phyloP scores from a whole-genome alignment of 2,329 filamentous ascomycete genomes.

The Aureobasidium sp. region DNA sequence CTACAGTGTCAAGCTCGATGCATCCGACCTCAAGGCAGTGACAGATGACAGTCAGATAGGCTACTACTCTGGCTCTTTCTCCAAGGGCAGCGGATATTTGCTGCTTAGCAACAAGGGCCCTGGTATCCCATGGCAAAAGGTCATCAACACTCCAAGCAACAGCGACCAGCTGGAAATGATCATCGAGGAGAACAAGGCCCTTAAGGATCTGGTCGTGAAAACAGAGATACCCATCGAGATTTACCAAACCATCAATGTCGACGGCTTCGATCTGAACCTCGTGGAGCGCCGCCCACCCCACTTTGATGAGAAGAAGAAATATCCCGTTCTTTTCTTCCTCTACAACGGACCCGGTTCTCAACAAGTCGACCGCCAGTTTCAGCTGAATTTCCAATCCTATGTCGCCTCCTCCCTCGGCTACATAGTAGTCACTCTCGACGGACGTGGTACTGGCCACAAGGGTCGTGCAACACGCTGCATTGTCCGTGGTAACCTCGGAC shows the following conservation, averaged over 20 bases:
- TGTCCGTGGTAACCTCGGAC: constrained; percentile 75
- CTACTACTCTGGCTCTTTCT: constrained; percentile 81
- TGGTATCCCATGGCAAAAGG: constrained; percentile 80
- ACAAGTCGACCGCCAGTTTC: constrained; percentile 71
- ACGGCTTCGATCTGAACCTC: constrained; percentile 64
- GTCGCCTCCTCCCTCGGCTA: constrained; percentile 81
- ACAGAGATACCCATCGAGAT: constrained; percentile 77
- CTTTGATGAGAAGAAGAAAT: constrained; percentile 75
- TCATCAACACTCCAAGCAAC: constrained; percentile 74
- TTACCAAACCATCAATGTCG: constrained; percentile 78
- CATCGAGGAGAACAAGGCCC: constrained; percentile 69
- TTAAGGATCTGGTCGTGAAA: constrained; percentile 62
- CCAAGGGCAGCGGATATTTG: constrained; percentile 70
- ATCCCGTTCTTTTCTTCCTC: constrained; percentile 89
- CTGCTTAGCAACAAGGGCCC: constrained; percentile 82
- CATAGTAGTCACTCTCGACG: constrained; percentile 89
- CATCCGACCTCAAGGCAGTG: constrained; percentile 61
- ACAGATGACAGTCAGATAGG: constrained; percentile 67
- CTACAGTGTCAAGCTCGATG: constrained; percentile 82
- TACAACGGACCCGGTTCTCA: constrained; percentile 96
- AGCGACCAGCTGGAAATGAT: constrained; percentile 56
- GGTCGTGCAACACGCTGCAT: constrained; percentile 77
- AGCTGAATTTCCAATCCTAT: constrained; percentile 84
- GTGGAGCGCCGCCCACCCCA: constrained; percentile 85
- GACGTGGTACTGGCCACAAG: constrained; percentile 83